Conservation (phyloP, 805 yeast genomes). For the Kodamaea nitidulidarum region DNA sequence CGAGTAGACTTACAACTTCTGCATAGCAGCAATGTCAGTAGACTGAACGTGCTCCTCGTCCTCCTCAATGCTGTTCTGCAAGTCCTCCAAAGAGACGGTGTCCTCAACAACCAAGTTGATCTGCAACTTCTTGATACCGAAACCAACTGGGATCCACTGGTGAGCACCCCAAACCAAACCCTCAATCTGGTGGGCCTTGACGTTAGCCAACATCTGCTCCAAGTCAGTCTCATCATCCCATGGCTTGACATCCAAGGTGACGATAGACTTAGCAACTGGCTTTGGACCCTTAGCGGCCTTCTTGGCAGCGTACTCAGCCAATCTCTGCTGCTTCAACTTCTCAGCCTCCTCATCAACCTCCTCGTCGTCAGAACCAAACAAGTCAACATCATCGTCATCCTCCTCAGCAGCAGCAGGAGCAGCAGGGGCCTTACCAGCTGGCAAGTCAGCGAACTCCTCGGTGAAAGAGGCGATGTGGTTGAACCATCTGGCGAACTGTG, state of each 20-base stretch:
- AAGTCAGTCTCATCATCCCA: constrained; percentile 99
- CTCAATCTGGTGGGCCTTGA: constrained; percentile 78
- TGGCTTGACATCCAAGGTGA: constrained; percentile 97
- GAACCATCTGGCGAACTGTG: constrained; percentile 97
- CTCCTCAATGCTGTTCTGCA: constrained; percentile 73
- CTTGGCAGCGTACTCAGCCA: constrained; percentile 96
- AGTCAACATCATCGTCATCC: constrained; percentile 85
- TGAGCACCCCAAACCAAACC: constrained; percentile 99
- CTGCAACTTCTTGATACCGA: constrained; percentile 99
- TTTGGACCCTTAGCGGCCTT: constrained; percentile 96
- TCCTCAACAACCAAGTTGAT: constrained; percentile 98
- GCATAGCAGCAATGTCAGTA: constrained; percentile 98
- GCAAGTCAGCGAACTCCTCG: constrained; percentile 75
- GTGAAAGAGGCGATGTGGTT: constrained; percentile 95
- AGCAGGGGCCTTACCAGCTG: constrained; percentile 71
- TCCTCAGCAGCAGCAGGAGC: constrained; percentile 51
- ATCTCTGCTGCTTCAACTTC: constrained; percentile 93
- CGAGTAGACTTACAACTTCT: constrained; percentile 63
- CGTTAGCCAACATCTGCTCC: constrained; percentile 81
- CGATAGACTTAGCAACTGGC: constrained; percentile 97
- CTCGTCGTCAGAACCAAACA: constrained; percentile 92
- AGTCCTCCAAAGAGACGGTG: constrained; percentile 88
- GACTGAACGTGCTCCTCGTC: constrained; percentile 99
- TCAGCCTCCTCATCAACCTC: constrained; percentile 97
- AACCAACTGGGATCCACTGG: constrained; percentile 95